Conservation (phyloP, 2,329 filamentous ascomycete genomes). For the Neurospora sp. region DNA sequence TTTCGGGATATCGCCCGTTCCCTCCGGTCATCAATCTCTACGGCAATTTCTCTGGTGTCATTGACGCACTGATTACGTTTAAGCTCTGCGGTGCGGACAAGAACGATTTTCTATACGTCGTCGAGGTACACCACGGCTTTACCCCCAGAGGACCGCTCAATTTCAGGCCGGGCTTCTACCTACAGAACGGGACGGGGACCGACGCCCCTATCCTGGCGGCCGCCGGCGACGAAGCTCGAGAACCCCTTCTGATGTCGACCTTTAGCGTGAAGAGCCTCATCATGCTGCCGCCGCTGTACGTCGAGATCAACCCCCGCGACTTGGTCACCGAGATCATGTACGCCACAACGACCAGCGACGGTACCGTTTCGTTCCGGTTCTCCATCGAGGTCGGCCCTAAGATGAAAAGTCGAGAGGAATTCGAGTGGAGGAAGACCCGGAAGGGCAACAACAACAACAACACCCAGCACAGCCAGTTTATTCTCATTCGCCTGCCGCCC, state of each 20-base stretch:
- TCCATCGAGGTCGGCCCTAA: slow-evolving; percentile 3
- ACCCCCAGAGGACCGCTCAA: slow-evolving; percentile 6
- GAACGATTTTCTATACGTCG: slow-evolving; percentile 7
- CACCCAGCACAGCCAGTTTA: background rate
- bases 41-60: slow-evolving; percentile 1
- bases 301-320: slow-evolving; percentile 3
- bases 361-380: slow-evolving; percentile 5
- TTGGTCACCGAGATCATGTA: slow-evolving; percentile 5
- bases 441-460: background rate
- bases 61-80: slow-evolving; percentile 1
- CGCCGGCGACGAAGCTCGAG: slow-evolving; percentile 4
- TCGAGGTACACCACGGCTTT: slow-evolving; percentile 6
- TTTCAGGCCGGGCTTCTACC: slow-evolving; percentile 9
- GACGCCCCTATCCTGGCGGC: slow-evolving; percentile 8
- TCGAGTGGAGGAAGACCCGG: slow-evolving; percentile 6
- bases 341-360: background rate
- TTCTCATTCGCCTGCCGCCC: background rate
- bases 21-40: slow-evolving; percentile 8
- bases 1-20: slow-evolving; percentile 5
- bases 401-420: slow-evolving; percentile 1
- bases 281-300: slow-evolving; percentile 3
- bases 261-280: slow-evolving; percentile 2
- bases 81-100: slow-evolving; percentile 8
- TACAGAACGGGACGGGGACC: slow-evolving; percentile 7
- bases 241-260: background rate